Base-by-base conservation (phyloP, 2,329 filamentous ascomycete species). In the Drechslerella coelobrocha region DNA sequence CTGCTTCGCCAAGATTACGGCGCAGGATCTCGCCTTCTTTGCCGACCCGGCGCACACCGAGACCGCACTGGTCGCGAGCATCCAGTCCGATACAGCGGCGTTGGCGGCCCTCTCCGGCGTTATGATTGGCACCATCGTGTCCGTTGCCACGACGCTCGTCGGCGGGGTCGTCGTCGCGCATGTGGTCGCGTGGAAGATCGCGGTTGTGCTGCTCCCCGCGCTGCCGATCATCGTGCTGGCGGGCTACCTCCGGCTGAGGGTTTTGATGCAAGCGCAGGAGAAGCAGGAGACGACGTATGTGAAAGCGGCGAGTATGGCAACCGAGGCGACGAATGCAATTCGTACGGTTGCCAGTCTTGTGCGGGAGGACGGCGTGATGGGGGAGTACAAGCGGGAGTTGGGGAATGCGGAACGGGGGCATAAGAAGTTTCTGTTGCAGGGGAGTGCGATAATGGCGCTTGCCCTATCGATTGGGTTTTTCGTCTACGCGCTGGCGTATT, bases 401-500 rank as follows among this genome's bases (percentile, higher is more conserved):
- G 75, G 76, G 17, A 57, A 75, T 0, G 83, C 83, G 0, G 79
- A 81, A 29, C 81, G 81, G 68, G 82, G 83, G 51, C 83, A 81
- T 63, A 77, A 82, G 1, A 76, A 78, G n/a, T 81, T 82, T 17
- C 83, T 81, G 21, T 73, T 83, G 26, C 80, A 82, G 48, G 79
- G 79, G 17, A 82, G 79, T 72, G 76, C 82, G 21, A 82, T 80
- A 77, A 78, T 81, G 56, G 80, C 81, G 1, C 78, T 81, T 55
- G 79, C 85, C 14, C 84, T 86, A 76, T 84, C 83, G 73, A 80
- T 84, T 8, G 84, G 86, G 19, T 89, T 88, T 75, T 82, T 89
- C 54, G 85, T 91, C 24, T 90, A 91, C 75, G 87, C 88, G 0
- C 84, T 92, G 59, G 87, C 88, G 0, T 92, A 91, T 78, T 92